Base-by-base conservation (phyloP, 106 monocot species). In the Apostasia ramifera region DNA sequence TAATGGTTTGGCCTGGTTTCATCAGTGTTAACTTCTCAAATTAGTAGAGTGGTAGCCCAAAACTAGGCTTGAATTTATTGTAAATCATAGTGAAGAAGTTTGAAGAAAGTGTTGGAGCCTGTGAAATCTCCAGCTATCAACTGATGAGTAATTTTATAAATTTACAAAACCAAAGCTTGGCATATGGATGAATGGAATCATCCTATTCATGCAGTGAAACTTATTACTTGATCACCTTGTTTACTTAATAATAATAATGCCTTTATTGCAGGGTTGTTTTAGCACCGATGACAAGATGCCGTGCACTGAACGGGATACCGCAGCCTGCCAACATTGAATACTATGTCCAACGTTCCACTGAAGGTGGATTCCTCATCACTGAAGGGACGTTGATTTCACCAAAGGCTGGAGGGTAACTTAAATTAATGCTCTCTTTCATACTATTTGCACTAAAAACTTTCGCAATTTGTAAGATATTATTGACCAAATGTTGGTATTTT, bases 251-350 rank as follows among this genome's bases (percentile, higher is more conserved):
- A 26, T 26, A 26, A 26, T 26, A 26, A 42, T 72, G 5, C 37
- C 55, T 72, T 0, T 48, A 6, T 6, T 62, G 39, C 64, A 89
- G 89, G 53, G 74, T 89, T 56, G 89, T 85, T 59, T 58, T 89
- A 77, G 89, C 89, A 74, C 89, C 89, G 45, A 82, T 89, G 82
- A 89, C 89, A 68, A 63, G 89, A 66, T 89, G 89, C 74, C 75
- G 89, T 50, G 85, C 89, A 57, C 43, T 82, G 65, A 61, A 71
- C 47, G 89, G 85, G 37, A 53, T 89, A 45, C 89, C 89, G 26
- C 70, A 48, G 46, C 57, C 69, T 3, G 89, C 80, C 15, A 53
- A 74, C 37, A 79, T 75, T 4, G 77, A 82, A 43, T 85, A 89
- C 71, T 89, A 89, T 55, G 71, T 57, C 49, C 89, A 89, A 72